Evolutionary conservation across 352 stramenopile species (phyloP).

Genomic region (Pythium plurisporium): DNA sequence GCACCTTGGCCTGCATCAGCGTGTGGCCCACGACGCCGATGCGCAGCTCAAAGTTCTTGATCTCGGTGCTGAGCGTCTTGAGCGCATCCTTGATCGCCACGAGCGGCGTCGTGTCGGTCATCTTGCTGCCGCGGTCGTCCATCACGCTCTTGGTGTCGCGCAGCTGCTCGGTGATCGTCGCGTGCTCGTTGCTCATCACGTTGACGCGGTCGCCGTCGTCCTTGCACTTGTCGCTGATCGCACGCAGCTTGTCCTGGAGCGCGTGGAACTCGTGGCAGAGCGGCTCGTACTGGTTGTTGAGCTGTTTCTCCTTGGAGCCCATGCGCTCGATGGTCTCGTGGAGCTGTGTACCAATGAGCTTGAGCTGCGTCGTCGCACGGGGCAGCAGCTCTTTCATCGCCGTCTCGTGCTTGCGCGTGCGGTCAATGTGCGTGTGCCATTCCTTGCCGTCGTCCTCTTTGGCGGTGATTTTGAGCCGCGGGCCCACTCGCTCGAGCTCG

Average conservation of each 20-base stretch:
- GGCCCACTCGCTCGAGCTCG: slow-evolving; percentile 76
- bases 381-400: slow-evolving; percentile 59
- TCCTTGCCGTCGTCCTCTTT: slow-evolving; percentile 66
- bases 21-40: slow-evolving; percentile 80
- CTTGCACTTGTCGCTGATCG: slow-evolving; percentile 61
- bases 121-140: slow-evolving; percentile 78
- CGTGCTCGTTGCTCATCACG: slow-evolving; percentile 71
- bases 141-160: slow-evolving; percentile 72
- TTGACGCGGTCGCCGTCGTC: slow-evolving; percentile 64
- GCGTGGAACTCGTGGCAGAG: slow-evolving; percentile 59
- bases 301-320: slow-evolving; percentile 64
- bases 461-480: slow-evolving; percentile 56
- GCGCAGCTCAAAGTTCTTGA: slow-evolving; percentile 79
- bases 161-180: slow-evolving; percentile 67
- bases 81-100: slow-evolving; percentile 84
- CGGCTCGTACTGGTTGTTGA: slow-evolving; percentile 81
- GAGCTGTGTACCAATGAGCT: slow-evolving; percentile 53
- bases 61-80: slow-evolving; percentile 67
- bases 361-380: slow-evolving; percentile 50
- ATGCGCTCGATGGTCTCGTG: slow-evolving; percentile 58
- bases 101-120: slow-evolving; percentile 82
- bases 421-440: slow-evolving; percentile 79
- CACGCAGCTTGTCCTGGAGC: slow-evolving; percentile 61
- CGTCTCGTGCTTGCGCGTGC: slow-evolving; percentile 65
- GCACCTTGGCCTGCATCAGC: slow-evolving; percentile 64